Evolutionary conservation across 2,329 filamentous ascomycete species (phyloP), one percentile per base, ranked within the genome.

Genomic region (Trematosphaeria pertusa): DNA sequence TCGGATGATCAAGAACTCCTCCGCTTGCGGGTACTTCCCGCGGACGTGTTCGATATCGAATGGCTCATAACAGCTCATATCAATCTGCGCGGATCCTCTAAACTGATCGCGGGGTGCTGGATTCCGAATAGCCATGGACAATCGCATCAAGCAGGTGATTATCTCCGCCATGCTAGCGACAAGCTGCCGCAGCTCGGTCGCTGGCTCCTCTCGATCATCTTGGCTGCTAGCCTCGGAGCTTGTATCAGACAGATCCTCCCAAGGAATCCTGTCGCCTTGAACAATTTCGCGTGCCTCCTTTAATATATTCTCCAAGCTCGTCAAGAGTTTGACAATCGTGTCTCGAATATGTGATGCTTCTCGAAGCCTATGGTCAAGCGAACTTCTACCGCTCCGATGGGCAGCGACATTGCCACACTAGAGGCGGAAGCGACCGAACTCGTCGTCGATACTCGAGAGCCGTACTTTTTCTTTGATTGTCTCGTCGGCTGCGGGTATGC

Each of bases 361-460:
- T 33, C 67, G 50, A 1, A 72, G 58, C 22, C 56, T 56, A 40
- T 66, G 56, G 31, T 70, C 65, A 1, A 72, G 57, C 1, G 67
- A 72, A 21, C 58, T 49, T 28, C 50, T 54, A 4, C 65, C 63
- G 32, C 17, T 50, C 1, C 58, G 54, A 46, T 72, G 67, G 14
- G 69, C 69, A n/a, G 61, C 67, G 22, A 61, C 48, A 43, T 72
- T 70, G 12, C 56, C 62, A 12, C 57, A 58, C 69, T 69, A 72
- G 5, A 70, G 24, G 31, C 58, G 58, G 41, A 69, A 67, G 7
- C 64, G 55, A 3, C 59, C 65, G 4, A 60, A 34, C 32, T 58
- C 54, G 30, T 67, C 63, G 12, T 56, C 24, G n/a, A n/a, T n/a
- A n/a, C n/a, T n/a, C n/a, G n/a, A 15, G 53, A 26, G 18, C 31